Base-by-base conservation (phyloP, 2,329 filamentous ascomycete species). In the Cercospora zeina region DNA sequence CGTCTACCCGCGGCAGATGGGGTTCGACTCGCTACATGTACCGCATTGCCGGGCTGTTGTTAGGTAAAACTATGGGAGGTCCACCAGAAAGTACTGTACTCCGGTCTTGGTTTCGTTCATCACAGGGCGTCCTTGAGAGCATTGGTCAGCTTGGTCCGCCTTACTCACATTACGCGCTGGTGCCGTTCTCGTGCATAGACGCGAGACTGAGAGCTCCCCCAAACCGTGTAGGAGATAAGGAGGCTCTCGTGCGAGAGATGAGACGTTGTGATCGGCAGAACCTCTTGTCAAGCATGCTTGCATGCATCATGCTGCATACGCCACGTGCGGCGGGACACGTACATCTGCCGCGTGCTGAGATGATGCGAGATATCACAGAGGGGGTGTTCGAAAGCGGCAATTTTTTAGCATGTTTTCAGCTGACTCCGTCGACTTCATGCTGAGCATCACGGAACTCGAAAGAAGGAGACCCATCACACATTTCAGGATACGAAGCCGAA, bases 1-100 rank as follows among this genome's bases (percentile, higher is more conserved):
- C 49, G 49, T 53, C 42, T 31, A 53, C 49, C 27, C 49, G 49
- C 49, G 49, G 27, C 30, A 33, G 49, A 53, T 34, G 49, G 27
- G 49, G 16, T 31, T 34, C 30, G 49, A 53, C 49, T 34, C 49
- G 49, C 30, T 53, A 19, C 11, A 53, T 2, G 49, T 53, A 30
- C 49, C 49, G 49, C 49, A 33, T 34, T 53, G 49, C 49, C 49
- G 49, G 16, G n/a, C 49, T 16, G 27, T 16, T 33, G n/a, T n/a
- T n/a, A n/a, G n/a, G n/a, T n/a, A n/a, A n/a, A n/a, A n/a, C n/a
- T n/a, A n/a, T n/a, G n/a, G n/a, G 42, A 49, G 42, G 10, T n/a
- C 21, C 11, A 49, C 13, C n/a, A 10, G 24, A 7, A 27, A 4
- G 21, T 14, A 49, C 21, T 27, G 27, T 24, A 49, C 27, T 30